A percentile compares a stretch with the other conserved stretches of the same genome.
phyloP scores from a whole-genome alignment of 2,329 filamentous ascomycete genomes.

The Sclerotinia glacialis region DNA sequence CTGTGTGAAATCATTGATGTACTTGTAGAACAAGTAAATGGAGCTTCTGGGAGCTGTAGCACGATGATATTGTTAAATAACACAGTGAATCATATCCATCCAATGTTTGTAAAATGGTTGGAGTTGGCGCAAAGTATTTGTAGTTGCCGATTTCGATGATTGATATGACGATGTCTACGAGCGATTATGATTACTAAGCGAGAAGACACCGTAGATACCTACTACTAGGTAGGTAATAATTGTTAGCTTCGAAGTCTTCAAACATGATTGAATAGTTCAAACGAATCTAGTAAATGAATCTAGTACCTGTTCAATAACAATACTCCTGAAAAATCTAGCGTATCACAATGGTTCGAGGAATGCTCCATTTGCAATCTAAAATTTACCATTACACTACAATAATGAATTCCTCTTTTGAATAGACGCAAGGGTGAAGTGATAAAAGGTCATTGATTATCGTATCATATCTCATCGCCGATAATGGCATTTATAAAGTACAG shows the following conservation, averaged over 20 bases:
- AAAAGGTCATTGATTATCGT: constrained; percentile 8
- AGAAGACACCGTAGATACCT: background rate
- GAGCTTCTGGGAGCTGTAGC: constrained; percentile 8
- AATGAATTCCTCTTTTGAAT: too few relatives aligned
- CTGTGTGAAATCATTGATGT: constrained; percentile 33
- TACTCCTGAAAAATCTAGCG: background rate
- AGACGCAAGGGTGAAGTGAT: background rate
- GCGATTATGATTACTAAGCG: background rate
- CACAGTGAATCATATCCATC: background rate
- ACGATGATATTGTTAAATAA: background rate
- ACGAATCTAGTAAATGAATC: background rate
- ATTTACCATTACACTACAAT: background rate
- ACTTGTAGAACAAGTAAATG: background rate
- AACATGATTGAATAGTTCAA: background rate
- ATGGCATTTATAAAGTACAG: constrained; percentile 16
- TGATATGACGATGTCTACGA: background rate
- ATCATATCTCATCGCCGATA: constrained; percentile 9
- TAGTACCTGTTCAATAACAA: too few relatives aligned
- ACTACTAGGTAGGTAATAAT: background rate
- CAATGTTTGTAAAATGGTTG: background rate
- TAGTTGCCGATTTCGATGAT: background rate
- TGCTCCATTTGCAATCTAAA: background rate
- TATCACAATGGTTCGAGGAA: background rate
- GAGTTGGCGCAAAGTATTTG: background rate
- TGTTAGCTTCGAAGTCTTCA: background rate